Conservation (phyloP, 1,284 basidiomycete species). For the Erythrobasidium hasegawianum region DNA sequence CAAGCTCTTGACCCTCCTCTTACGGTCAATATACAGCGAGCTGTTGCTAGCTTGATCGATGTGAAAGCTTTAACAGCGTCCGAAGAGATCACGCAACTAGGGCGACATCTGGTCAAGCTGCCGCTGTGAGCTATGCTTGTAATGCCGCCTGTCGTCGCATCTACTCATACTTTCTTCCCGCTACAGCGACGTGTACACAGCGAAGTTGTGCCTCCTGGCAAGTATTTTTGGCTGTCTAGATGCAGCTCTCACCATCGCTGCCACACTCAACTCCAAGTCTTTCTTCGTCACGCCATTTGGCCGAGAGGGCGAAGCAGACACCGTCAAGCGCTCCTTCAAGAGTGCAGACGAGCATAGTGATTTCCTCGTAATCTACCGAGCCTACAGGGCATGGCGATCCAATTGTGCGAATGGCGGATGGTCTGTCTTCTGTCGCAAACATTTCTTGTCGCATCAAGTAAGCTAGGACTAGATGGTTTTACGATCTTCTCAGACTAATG, state of each 20-base stretch:
- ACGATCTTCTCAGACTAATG: neutral
- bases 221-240: conserved; percentile 86
- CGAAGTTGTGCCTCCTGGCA: conserved; percentile 86
- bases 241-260: conserved; percentile 88
- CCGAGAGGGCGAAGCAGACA: conserved; percentile 78
- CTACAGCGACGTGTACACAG: conserved; percentile 78
- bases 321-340: conserved; percentile 76
- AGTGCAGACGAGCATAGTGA: conserved; percentile 74
- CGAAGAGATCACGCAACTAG: conserved; percentile 95
- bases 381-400: conserved; percentile 53
- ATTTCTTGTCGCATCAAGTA: conserved; percentile 82
- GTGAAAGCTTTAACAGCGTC: conserved; percentile 77
- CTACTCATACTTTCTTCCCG: neutral
- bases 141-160: neutral
- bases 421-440: conserved; percentile 67
- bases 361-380: conserved; percentile 77
- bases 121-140: conserved; percentile 57
- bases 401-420: conserved; percentile 29
- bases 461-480: conserved; percentile 32
- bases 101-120: conserved; percentile 81
- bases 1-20: conserved; percentile 87
- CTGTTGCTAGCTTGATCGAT: conserved; percentile 85
- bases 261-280: conserved; percentile 34
- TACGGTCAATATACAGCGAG: conserved; percentile 82
- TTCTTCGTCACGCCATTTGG: conserved; percentile 65